Conservation (phyloP, 192 early-diverging fungal species). For the Dimargaris cristalligena region DNA sequence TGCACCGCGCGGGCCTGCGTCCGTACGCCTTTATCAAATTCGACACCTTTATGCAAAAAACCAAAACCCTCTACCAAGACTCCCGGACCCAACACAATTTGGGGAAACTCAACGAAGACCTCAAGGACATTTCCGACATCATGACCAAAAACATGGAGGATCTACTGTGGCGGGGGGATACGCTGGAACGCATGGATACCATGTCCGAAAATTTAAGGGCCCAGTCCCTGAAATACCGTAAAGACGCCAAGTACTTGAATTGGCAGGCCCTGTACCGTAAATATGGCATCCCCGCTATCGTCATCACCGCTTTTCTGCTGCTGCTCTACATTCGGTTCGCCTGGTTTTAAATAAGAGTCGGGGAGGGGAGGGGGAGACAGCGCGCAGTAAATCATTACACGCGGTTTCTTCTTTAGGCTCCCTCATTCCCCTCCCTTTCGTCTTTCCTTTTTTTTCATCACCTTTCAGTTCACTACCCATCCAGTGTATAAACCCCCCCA, state of each 20-base stretch:
- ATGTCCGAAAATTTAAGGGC: constrained; percentile 44
- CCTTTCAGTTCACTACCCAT: too few relatives aligned
- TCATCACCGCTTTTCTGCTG: constrained; percentile 59
- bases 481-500: not conserved
- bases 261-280: constrained; percentile 83
- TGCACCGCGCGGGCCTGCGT: constrained; percentile 60
- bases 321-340: constrained; percentile 54
- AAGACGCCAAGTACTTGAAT: constrained; percentile 73
- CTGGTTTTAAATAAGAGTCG: constrained; percentile 25
- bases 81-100: constrained; percentile 82
- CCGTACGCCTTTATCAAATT: constrained; percentile 98
- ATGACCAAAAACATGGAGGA: constrained; percentile 99
- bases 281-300: constrained; percentile 74
- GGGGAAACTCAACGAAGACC: constrained; percentile 84
- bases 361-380: too few relatives aligned
- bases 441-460: too few relatives aligned
- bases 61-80: constrained; percentile 91
- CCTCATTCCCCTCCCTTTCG: too few relatives aligned
- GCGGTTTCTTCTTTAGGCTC: too few relatives aligned
- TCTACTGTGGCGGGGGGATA: constrained; percentile 77
- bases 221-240: constrained; percentile 70
- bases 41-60: constrained; percentile 97
- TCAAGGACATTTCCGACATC: constrained; percentile 90
- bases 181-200: constrained; percentile 57
- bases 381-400: too few relatives aligned